A percentile compares a stretch with the other conserved stretches of the same genome.
Evolutionary conservation across 2,329 filamentous ascomycete genomes (phyloP).

Genomic region (Claviceps purpurea): DNA sequence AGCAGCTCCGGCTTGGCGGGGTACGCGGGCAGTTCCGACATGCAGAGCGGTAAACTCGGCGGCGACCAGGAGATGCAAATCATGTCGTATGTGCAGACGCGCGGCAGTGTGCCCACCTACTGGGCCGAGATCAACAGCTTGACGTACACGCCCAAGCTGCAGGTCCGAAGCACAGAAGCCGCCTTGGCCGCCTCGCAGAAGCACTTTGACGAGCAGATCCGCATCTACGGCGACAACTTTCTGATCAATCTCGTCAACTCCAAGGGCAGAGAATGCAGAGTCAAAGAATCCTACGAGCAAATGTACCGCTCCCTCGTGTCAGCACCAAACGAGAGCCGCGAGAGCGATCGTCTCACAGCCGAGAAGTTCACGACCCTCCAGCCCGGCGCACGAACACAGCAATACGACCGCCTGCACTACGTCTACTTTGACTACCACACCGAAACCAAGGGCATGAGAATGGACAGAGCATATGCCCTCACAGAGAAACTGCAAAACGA

Average conservation of each 20-base stretch:
- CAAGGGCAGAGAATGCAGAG: conserved; percentile 73
- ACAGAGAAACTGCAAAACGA: conserved; percentile 70
- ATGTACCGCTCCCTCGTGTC: conserved; percentile 67
- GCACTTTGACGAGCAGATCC: conserved; percentile 90
- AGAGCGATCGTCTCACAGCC: conserved; percentile 51
- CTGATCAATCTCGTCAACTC: conserved; percentile 96
- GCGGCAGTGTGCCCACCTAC: conserved; percentile 88
- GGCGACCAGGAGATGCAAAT: conserved; percentile 68
- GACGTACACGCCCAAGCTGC: conserved; percentile 79
- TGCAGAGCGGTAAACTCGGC: conserved; percentile 58
- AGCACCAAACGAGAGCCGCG: conserved; percentile 49
- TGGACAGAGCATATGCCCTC: conserved; percentile 80
- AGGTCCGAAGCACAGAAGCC: conserved; percentile 72
- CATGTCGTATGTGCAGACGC: conserved; percentile 88
- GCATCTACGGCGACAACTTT: conserved; percentile 90
- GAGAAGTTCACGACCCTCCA: conserved; percentile 79
- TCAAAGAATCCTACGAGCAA: conserved; percentile 91
- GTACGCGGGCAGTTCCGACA: conserved; percentile 63
- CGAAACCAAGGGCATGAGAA: conserved; percentile 89
- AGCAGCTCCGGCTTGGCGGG: conserved; percentile 59
- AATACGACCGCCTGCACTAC: conserved; percentile 82
- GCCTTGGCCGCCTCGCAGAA: conserved; percentile 65
- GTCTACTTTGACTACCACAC: conserved; percentile 98
- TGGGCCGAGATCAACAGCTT: conserved; percentile 95
- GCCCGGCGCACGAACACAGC: conserved; percentile 39